Percentiles rank a stretch among this genome's conserved stretches.
phyloP scores from a whole-genome alignment of 2,329 filamentous ascomycete genomes.

The Curvularia eragrostidis region DNA sequence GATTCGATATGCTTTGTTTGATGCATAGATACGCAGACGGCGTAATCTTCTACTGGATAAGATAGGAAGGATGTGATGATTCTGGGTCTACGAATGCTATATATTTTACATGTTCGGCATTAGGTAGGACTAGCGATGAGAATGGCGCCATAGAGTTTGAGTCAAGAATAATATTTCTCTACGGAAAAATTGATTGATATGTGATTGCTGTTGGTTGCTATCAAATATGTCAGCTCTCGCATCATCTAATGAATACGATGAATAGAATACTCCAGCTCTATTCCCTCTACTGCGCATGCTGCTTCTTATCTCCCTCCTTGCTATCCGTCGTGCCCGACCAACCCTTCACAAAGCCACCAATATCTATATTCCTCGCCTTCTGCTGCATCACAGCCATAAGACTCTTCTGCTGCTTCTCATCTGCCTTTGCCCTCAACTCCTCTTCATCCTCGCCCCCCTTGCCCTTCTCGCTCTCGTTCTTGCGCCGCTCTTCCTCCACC shows the following conservation, averaged over 20 bases:
- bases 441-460: constrained; percentile 38
- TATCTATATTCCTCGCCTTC: constrained; percentile 46
- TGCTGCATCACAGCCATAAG: constrained; percentile 53
- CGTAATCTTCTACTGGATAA: too few relatives aligned
- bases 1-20: too few relatives aligned
- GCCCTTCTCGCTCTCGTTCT: constrained; percentile 31
- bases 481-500: constrained; percentile 11
- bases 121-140: too few relatives aligned
- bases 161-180: too few relatives aligned
- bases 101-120: too few relatives aligned
- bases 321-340: constrained; percentile 2
- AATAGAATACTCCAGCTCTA: not conserved
- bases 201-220: not conserved
- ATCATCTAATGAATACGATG: not conserved
- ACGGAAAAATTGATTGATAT: too few relatives aligned
- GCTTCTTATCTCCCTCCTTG: constrained; percentile 1
- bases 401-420: constrained; percentile 55
- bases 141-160: too few relatives aligned
- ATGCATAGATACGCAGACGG: too few relatives aligned
- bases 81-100: too few relatives aligned
- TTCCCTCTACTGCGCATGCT: not conserved
- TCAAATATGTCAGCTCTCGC: not conserved
- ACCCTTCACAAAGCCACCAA: constrained; percentile 18
- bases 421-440: constrained; percentile 52
- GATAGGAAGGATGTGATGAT: too few relatives aligned